Base-by-base conservation (phyloP, 495 filamentous ascomycete genomes). In the Astrothelium macrocarpum region DNA sequence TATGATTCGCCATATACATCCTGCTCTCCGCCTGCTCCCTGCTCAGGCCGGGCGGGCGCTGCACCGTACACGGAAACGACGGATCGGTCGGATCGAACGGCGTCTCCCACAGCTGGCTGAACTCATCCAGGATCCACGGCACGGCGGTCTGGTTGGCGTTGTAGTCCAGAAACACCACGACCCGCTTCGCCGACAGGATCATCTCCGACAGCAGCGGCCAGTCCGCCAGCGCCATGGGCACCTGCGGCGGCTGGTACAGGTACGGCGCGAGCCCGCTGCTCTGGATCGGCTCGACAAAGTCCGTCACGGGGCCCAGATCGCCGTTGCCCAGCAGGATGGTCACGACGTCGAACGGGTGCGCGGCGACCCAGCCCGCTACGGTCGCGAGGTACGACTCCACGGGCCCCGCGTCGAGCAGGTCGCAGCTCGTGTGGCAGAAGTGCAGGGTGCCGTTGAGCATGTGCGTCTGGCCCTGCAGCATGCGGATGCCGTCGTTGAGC, bases 1-100 rank as follows among this genome's bases (percentile, higher is more conserved):
- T 96, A 73, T 97, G 93, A 68, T 97, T 97, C 64, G 90, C 89
- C 76, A 96, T 85, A 65, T 95, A 95, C 79, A 96, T 79, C 59
- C 87, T 78, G 4, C 81, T 78, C 63, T 77, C 73, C 0, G 83
- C 83, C 29, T 84, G 78, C 5, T 79, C 70, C 5, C 71, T 66
- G 31, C 68, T 68, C 62, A 92, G 72, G 4, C 80, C 79, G 0
- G 90, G 86, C 23, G 85, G 85, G 1, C 85, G 77, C 67, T 85
- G 78, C 61, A 77, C 68, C 0, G 77, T 82, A 69, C 85, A 88
- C 1, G 85, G 84, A 71, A 88, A 88, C 25, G 62, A 69, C 14
- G 69, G 67, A 69, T 87, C 72, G 0, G 82, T 85, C 0, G 85
- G 85, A 18, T 80, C 84, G 67, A 85, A 88, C 0, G 85, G 84